phyloP scores from a whole-genome alignment of 495 filamentous ascomycete genomes.

The Penicillium argentinense region DNA sequence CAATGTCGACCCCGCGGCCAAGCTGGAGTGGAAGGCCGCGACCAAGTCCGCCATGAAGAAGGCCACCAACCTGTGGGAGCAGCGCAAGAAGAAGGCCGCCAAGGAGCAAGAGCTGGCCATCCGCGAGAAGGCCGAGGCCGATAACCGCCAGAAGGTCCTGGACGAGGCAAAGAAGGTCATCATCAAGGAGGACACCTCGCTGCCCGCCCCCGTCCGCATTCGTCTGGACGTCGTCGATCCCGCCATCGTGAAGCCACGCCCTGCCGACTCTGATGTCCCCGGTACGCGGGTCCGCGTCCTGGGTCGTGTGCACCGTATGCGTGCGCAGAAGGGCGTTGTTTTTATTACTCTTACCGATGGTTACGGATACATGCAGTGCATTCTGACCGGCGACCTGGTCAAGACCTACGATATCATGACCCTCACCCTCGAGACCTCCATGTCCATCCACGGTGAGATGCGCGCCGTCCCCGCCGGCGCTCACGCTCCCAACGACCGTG shows the following conservation, averaged over 20 bases:
- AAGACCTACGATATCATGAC: slow-evolving; percentile 91
- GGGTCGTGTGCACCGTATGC: slow-evolving; percentile 82
- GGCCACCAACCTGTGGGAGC: slow-evolving; percentile 67
- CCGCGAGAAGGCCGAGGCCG: slow-evolving; percentile 70
- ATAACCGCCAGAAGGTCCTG: slow-evolving; percentile 62
- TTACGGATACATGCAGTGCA: slow-evolving; percentile 85
- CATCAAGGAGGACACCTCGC: slow-evolving; percentile 74
- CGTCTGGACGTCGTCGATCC: slow-evolving; percentile 66
- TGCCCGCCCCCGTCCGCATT: slow-evolving; percentile 76
- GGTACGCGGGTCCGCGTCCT: slow-evolving; percentile 80
- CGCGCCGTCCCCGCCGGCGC: slow-evolving; percentile 74
- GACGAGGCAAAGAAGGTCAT: slow-evolving; percentile 89
- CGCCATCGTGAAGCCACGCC: slow-evolving; percentile 60
- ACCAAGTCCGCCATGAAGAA: slow-evolving; percentile 85
- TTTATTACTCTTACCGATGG: slow-evolving; percentile 89
- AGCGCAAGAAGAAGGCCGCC: slow-evolving; percentile 73
- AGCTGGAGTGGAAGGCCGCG: slow-evolving; percentile 73
- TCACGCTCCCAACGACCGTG: slow-evolving; percentile 81
- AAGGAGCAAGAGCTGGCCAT: slow-evolving; percentile 68
- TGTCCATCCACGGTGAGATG: slow-evolving; percentile 88
- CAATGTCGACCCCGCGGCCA: slow-evolving; percentile 47
- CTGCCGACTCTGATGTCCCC: slow-evolving; percentile 49
- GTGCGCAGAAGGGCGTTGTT: slow-evolving; percentile 80
- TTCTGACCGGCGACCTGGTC: slow-evolving; percentile 78
- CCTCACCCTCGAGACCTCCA: slow-evolving; percentile 84